Base-by-base conservation (phyloP, 176 grass and related monocot genomes). In the Puccinellia tenuiflora region DNA sequence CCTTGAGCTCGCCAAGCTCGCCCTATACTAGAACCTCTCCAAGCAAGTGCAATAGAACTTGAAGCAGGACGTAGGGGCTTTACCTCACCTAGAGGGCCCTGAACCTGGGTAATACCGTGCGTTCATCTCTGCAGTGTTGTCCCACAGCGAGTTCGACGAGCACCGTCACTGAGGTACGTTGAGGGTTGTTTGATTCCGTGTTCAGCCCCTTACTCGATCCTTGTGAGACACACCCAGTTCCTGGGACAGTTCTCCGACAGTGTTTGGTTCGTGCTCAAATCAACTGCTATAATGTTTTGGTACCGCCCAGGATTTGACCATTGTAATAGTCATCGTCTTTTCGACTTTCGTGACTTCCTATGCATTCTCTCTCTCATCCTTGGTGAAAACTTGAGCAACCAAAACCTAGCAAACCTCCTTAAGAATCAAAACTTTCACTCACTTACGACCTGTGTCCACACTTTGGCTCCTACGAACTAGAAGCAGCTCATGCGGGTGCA, bases 171-270 rank as follows among this genome's bases (percentile, higher is more conserved):
- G n/a, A n/a, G n/a, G n/a, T n/a, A n/a, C n/a, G n/a, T n/a, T n/a
- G n/a, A n/a, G n/a, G n/a, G n/a, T n/a, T n/a, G n/a, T n/a, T n/a
- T n/a, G n/a, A n/a, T n/a, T n/a, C n/a, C n/a, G n/a, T n/a, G n/a
- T n/a, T n/a, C n/a, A n/a, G n/a, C n/a, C n/a, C n/a, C n/a, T n/a
- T n/a, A n/a, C n/a, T n/a, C n/a, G n/a, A n/a, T n/a, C n/a, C n/a
- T n/a, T n/a, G n/a, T n/a, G n/a, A n/a, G n/a, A n/a, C n/a, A n/a
- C n/a, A n/a, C n/a, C n/a, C n/a, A n/a, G n/a, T n/a, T n/a, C n/a
- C n/a, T n/a, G n/a, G n/a, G n/a, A n/a, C n/a, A n/a, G n/a, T 95
- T 98, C 82, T 98, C n/a, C 95, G 25, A 95, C 78, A 31, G 40
- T 28, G 39, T 3, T 46, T 17, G 24, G 39, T 72, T 47, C 4